Conservation (phyloP, 2,329 filamentous ascomycete genomes). For the Mycocentrospora acerina region DNA sequence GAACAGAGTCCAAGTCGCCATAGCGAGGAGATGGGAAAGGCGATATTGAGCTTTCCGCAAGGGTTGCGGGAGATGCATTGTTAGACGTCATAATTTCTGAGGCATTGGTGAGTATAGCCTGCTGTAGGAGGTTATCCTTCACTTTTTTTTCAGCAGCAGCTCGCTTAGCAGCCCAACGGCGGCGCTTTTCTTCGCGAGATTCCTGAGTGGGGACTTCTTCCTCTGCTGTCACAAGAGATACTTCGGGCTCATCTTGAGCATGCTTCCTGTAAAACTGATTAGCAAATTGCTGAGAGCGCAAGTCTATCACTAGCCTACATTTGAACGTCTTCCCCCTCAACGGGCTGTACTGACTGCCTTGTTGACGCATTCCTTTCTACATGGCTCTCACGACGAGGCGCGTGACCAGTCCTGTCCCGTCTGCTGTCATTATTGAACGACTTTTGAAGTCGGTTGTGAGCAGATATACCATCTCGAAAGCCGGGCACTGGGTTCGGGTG, state of each 20-base stretch:
- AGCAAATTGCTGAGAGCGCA: slow-evolving; percentile 2
- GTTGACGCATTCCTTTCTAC: slow-evolving; percentile 4
- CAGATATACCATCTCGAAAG: slow-evolving; percentile 19
- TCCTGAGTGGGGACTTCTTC: slow-evolving; percentile 32
- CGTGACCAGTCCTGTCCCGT: slow-evolving; percentile 4
- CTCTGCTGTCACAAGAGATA: slow-evolving; percentile 18
- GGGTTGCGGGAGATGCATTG: slow-evolving; percentile 43
- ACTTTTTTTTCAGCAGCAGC: slow-evolving; percentile 50
- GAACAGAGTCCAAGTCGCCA: slow-evolving; percentile 39
- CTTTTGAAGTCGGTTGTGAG: slow-evolving; percentile 5
- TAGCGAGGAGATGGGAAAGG: slow-evolving; percentile 41
- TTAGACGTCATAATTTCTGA: slow-evolving; percentile 58
- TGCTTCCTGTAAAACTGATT: slow-evolving; percentile 15
- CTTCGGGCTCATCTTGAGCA: slow-evolving; percentile 20
- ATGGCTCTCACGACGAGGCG: slow-evolving; percentile 9
- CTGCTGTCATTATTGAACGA: slow-evolving; percentile 4
- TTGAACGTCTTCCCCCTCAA: neutral
- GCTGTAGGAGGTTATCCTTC: slow-evolving; percentile 65
- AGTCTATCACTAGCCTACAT: slow-evolving; percentile 1
- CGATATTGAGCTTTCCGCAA: slow-evolving; percentile 36
- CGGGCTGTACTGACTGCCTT: neutral
- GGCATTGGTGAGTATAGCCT: slow-evolving; percentile 67
- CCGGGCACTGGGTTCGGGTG: slow-evolving; percentile 44
- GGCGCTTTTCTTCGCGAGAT: slow-evolving; percentile 36
- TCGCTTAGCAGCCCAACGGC: slow-evolving; percentile 36